These are phyloP conservation scores for Hanseniaspora taiwanica DNA, from an alignment of 805 yeast genomes.

Conservation along the genomic window DNA sequence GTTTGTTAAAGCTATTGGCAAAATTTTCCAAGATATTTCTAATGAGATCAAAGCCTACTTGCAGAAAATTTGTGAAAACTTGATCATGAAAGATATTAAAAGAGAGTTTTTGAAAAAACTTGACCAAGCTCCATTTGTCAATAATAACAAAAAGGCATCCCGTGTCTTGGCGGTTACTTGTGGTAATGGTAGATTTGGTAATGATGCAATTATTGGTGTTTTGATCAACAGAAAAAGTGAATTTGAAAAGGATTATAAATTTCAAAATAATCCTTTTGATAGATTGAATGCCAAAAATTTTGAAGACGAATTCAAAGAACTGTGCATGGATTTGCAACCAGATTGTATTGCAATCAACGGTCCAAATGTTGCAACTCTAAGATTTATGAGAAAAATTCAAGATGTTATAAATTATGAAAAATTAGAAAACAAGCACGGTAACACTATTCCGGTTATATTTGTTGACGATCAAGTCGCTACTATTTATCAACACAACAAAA, in stretches of 20 bases:
- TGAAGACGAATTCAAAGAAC: slow-evolving; percentile 43
- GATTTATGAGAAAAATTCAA: slow-evolving; percentile 41
- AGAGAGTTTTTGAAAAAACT: slow-evolving; percentile 53
- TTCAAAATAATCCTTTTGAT: slow-evolving; percentile 53
- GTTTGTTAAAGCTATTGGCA: slow-evolving; percentile 52
- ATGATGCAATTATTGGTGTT: slow-evolving; percentile 78
- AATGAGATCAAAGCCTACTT: slow-evolving; percentile 73
- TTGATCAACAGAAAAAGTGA: slow-evolving; percentile 71
- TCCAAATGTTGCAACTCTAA: slow-evolving; percentile 58
- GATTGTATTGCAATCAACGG: slow-evolving; percentile 90
- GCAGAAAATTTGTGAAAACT: slow-evolving; percentile 59
- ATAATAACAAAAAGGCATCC: slow-evolving; percentile 70
- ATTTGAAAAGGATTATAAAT: slow-evolving; percentile 61
- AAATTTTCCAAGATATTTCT: slow-evolving; percentile 52
- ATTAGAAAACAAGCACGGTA: slow-evolving; percentile 39
- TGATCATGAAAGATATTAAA: slow-evolving; percentile 58
- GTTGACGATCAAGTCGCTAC: slow-evolving; percentile 91
- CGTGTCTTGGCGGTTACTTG: slow-evolving; percentile 69
- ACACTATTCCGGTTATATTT: slow-evolving; percentile 58
- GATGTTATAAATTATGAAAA: slow-evolving; percentile 37
- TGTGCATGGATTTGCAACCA: slow-evolving; percentile 56
- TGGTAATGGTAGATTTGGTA: slow-evolving; percentile 71
- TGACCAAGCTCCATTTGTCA: slow-evolving; percentile 90
- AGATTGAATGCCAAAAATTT: slow-evolving; percentile 38
- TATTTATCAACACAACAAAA: slow-evolving; percentile 64